Evolutionary conservation across 129 eudicot genomes (phyloP), one percentile per base, ranked within the genome.

Genomic region (Lonicera japonica): DNA sequence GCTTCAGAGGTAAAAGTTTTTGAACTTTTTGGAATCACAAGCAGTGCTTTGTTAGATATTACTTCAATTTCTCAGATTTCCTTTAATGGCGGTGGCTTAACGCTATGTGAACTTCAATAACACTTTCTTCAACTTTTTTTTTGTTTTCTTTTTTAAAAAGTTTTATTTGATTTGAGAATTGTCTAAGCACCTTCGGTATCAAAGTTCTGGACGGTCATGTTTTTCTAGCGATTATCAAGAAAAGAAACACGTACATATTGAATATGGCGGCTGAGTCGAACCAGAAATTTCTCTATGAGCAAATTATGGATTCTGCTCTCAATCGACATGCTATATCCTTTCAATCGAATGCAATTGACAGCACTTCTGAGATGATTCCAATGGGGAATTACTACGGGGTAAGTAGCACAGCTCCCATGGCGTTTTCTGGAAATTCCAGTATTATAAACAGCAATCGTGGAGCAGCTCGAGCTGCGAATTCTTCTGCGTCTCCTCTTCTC

Each of bases 301-400:
- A 75, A 47, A 46, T 64, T 48, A 56, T 76, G 13, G 70, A 76
- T 25, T 48, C 81, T n/a, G 73, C 64, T 52, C 29, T 72, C 1
- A 67, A 74, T 29, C 69, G 77, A 24, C 86, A 77, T 39, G 72
- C 83, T 2, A 74, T 77, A 46, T 77, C 82, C 16, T 80, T 84
- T 59, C 86, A 71, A 58, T 61, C 86, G 3, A 73, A 70, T 69
- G 83, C 77, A 5, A 60, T 68, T 36, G 77, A 74, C 58, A 67
- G 67, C 61, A 60, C 83, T 13, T 59, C 67, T 5, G 90, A 71
- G 76, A 80, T 80, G 83, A 74, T 77, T 46, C 53, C 64, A 69
- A 73, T 76, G 83, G 81, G 80, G 10, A 80, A 65, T 69, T 77
- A 64, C 68, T 70, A 75, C 63, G 65, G 73, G 60, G 41, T 72